Evolutionary conservation across 2,329 filamentous ascomycete species (phyloP), one percentile per base, ranked within the genome.

Genomic region (Colletotrichum chrysophilum): DNA sequence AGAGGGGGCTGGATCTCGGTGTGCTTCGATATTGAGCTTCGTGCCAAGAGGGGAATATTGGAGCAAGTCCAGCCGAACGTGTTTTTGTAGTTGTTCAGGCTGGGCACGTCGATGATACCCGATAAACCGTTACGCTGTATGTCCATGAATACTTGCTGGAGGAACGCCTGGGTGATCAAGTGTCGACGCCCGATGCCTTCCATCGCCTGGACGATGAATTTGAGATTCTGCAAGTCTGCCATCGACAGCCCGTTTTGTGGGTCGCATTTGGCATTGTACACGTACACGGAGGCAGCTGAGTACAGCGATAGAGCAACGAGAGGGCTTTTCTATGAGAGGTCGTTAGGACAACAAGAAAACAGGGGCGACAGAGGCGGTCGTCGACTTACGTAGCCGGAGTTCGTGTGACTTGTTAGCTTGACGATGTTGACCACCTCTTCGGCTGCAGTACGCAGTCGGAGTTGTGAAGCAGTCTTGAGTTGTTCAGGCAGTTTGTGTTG

Each of bases 111-210:
- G 12, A 87, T 82, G 13, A 81, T 79, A 5, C 81, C 77, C 4
- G 80, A 77, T 30, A 91, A 80, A 2, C 83, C 85, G 75, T 88
- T 89, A 36, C 83, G 82, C 43, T 95, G 92, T 10, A 98, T 91
- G 79, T 98, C 96, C n/a, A 96, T 88, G 74, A 96, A 91, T 1
- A 96, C 87, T 81, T 98, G 96, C 13, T 94, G 92, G n/a, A 98
- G 87, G 82, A 98, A 98, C 0, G 94, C 95, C 60, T 94, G 92
- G 0, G 95, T 96, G 34, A 98, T 90, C 2, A 92, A 88, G 80
- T 97, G 96, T 70, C 92, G 91, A 48, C 90, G 90, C 66, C 94
- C 94, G 76, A 98, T 89, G 3, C 92, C 91, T 68, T 95, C 92
- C 91, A 98, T 96, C 6, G 94, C 94, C 21, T 91, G 89, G 6